Base-by-base conservation (phyloP, 192 early-diverging fungal species). In the Rhizophagus prolifer region DNA sequence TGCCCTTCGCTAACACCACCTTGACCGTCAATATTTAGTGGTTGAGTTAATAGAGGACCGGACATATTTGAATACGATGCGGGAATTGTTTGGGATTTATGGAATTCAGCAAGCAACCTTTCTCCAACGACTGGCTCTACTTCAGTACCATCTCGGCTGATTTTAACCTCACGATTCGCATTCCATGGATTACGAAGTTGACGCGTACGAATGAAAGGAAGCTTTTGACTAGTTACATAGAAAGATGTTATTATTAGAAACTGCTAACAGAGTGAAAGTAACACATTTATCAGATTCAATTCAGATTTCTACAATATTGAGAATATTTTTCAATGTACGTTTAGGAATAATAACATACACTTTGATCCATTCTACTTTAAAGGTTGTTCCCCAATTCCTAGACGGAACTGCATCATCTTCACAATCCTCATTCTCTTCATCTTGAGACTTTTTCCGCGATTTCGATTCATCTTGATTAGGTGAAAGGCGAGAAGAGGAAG, bases 111-210 rank as follows among this genome's bases (percentile, higher is more conserved):
- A 5, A 86, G 19, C 14, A 86, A 68, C 34, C 78, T 71, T 70
- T 84, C 83, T 0, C 85, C 85, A 26, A 86, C 82, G 4, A 72
- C 21, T 9, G 83, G 74, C 13, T 84, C 85, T 1, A 86, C 76
- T 44, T 86, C 85, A 1, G 85, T 86, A 59, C 85, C 85, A 66
- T 86, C 85, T 50, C 84, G 80, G 31, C 83, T 84, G 5, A 84
- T 82, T 69, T 86, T 86, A 58, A 86, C 78, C 58, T 86, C 85
- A 44, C 85, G 70, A 67, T 86, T 83, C 12, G 84, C 82, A 67
- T 86, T 84, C 38, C 82, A 81, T 4, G 83, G 80, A 44, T 86
- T 86, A 41, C 82, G 70, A 59, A 86, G 73, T 31, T 84, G 85
- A 12, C 83, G 70, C 12, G 85, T 86, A 36, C 72, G 78, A 23